Evolutionary conservation across 805 yeast species (phyloP).

Genomic region (Cyberlindnera euphorbiiphila): DNA sequence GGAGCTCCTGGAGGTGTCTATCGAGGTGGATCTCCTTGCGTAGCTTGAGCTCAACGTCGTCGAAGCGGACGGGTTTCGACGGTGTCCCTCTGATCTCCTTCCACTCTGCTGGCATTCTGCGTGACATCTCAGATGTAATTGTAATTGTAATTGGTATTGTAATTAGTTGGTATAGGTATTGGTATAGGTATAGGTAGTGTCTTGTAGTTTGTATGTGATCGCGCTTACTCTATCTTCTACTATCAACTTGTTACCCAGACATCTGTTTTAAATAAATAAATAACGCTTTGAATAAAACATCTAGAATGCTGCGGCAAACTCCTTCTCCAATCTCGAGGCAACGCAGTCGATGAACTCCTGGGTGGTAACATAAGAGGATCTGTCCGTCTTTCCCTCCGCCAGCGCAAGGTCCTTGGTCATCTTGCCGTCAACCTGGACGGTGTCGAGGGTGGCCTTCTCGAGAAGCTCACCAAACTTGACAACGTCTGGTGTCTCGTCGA

Average conservation of each 20-base stretch:
- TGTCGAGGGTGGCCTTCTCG: conserved; percentile 82
- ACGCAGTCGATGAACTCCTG: conserved; percentile 88
- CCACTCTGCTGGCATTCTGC: conserved; percentile 7
- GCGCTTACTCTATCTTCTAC: too few species aligned
- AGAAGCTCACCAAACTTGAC: conserved; percentile 70
- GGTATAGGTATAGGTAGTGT: too few species aligned
- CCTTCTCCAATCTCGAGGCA: conserved; percentile 49
- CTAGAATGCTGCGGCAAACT: conserved; percentile 12
- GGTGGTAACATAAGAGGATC: conserved; percentile 81
- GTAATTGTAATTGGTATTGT: too few species aligned
- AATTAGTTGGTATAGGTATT: not conserved
- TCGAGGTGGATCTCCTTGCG: conserved; percentile 20
- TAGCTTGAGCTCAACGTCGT: conserved; percentile 6
- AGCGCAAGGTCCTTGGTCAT: conserved; percentile 97
- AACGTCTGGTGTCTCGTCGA: conserved; percentile 85
- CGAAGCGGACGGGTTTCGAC: conserved; percentile 14
- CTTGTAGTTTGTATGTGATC: too few species aligned
- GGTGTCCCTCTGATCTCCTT: conserved; percentile 23
- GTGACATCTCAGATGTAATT: too few species aligned
- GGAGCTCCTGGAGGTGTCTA: conserved; percentile 16
- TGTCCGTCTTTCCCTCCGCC: conserved; percentile 80
- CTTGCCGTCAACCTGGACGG: conserved; percentile 76
- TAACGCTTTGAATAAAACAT: too few species aligned
- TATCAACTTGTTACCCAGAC: too few species aligned
- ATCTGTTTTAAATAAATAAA: not conserved